Evolutionary conservation across 2,329 filamentous ascomycete genomes (phyloP).

Genomic region (Calonectria crousiana): DNA sequence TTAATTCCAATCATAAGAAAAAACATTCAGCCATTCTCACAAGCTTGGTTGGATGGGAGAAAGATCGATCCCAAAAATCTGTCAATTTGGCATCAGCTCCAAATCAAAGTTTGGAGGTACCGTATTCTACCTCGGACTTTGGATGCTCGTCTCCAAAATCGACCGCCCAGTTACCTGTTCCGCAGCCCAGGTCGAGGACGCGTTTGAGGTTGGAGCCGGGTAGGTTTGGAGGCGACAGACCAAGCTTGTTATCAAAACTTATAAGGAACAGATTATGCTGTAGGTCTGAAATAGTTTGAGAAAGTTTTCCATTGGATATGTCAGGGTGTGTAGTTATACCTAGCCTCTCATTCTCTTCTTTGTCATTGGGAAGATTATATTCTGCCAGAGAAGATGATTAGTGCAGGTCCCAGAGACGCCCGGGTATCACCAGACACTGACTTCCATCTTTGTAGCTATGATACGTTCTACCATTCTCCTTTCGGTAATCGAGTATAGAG

Average conservation of each 20-base stretch:
- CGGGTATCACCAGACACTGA: background rate
- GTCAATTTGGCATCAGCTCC: background rate
- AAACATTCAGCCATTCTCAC: background rate
- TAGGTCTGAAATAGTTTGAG: background rate
- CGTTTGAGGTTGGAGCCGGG: background rate
- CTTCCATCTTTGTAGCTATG: conserved; percentile 22
- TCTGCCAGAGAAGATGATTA: background rate
- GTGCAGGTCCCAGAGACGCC: background rate
- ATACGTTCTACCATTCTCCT: conserved; percentile 17
- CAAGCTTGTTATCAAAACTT: background rate
- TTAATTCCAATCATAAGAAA: background rate
- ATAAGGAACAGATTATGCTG: conserved; percentile 1
- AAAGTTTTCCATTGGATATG: background rate
- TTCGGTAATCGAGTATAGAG: conserved; percentile 14
- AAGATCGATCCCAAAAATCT: background rate
- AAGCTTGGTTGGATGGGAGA: conserved; percentile 4
- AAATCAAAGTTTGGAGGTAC: background rate
- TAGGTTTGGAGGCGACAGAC: background rate
- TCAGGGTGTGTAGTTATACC: background rate
- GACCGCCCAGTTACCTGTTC: background rate
- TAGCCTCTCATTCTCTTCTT: background rate
- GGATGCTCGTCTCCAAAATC: conserved; percentile 12
- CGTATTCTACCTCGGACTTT: background rate
- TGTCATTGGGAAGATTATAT: conserved; percentile 8
- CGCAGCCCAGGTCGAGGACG: background rate